Evolutionary conservation across 805 yeast genomes (phyloP), one percentile per base, ranked within the genome.

Genomic region (Cyberlindnera japonica): DNA sequence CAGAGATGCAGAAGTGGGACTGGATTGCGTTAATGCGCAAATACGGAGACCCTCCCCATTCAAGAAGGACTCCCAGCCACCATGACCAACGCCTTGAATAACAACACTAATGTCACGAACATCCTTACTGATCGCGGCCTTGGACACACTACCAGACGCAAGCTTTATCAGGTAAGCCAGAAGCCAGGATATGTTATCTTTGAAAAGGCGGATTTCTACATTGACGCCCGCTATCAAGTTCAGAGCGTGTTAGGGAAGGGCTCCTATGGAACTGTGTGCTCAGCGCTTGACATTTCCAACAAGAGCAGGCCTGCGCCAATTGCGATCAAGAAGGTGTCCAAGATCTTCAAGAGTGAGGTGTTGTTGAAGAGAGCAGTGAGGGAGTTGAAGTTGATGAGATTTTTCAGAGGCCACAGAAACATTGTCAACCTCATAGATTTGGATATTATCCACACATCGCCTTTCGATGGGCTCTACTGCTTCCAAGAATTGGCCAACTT

Each of bases 381-480:
- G 45, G 98, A 90, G 61, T 63, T 90, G 48, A 79, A 81, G 54
- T 68, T 90, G 41, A 80, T 90, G 90, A 73, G 75, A 28, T 86
- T 77, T 56, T 84, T 90, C 58, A 78, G 79, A 46, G 97, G 97
- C 11, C 96, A 89, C 62, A 79, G 75, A 49, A 88, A 90, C 59
- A 84, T 90, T 33, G 79, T 89, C 16, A 74, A 75, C 29, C 66
- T 90, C 37, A 61, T 85, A 16, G 95, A 89, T 53, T 68, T 85
- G 31, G 96, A 88, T 54, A 64, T 88, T 20, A 79, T 86, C 13
- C 65, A 72, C 32, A 64, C 68, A 20, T 67, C 71, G 40, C 93
- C 91, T 0, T 87, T 73, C 58, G 91, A 84, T 44, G 98, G 98
- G 0, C 69, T 90, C 20, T 90, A 90, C 58, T 85, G 96, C 58